Conservation (phyloP, 352 stramenopile species). For the Phytophthora ramorum region DNA sequence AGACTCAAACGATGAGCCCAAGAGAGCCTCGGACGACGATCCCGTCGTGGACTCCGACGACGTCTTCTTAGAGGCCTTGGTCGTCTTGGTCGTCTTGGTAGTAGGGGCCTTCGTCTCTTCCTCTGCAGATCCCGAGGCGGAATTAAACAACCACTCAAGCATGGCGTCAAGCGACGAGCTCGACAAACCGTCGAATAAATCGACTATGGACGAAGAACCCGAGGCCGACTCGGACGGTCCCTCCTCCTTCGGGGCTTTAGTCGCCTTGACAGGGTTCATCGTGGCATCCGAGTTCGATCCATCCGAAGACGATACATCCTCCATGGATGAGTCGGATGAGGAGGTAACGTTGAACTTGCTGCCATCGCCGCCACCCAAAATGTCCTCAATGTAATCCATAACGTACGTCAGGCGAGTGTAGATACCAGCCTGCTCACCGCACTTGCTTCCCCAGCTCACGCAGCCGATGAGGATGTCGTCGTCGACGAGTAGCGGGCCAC, state of each 20-base stretch:
- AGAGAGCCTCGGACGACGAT: background rate
- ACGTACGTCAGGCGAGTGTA: constrained; percentile 64
- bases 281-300: background rate
- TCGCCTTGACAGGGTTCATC: constrained; percentile 7
- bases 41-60: background rate
- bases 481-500: constrained; percentile 56
- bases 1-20: constrained; percentile 1
- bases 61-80: background rate
- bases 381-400: constrained; percentile 68
- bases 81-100: constrained; percentile 8
- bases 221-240: background rate
- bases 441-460: constrained; percentile 76
- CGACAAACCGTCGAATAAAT: background rate
- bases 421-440: constrained; percentile 55
- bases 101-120: background rate
- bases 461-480: constrained; percentile 58
- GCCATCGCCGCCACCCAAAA: constrained; percentile 44
- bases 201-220: background rate
- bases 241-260: background rate
- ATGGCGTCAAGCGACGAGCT: background rate
- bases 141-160: background rate
- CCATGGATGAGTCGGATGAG: constrained; percentile 7
- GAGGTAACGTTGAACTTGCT: constrained; percentile 23
- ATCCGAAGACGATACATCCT: constrained; percentile 2
- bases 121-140: background rate